A percentile compares a stretch with the other conserved stretches of the same genome.
These are phyloP conservation scores for Magnaporthiopsis poae DNA, from an alignment of 2,329 filamentous ascomycete species.

Conservation along the genomic window DNA sequence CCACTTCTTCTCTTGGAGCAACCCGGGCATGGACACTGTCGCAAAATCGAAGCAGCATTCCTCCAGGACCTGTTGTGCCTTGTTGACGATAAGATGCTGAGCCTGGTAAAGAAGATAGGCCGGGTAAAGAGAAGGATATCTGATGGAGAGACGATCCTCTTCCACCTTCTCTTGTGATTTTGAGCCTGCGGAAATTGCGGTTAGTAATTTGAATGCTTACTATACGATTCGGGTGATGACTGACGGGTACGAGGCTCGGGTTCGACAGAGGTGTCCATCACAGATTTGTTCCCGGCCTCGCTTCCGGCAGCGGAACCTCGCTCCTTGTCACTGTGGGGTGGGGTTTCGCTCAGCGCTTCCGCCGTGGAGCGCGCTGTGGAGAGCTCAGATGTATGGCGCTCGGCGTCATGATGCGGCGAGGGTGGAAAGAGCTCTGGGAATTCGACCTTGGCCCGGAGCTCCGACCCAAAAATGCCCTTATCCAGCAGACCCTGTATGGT, in stretches of 20 bases:
- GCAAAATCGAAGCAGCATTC: constrained; percentile 30
- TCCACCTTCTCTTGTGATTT: constrained; percentile 4
- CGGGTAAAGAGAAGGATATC: constrained; percentile 20
- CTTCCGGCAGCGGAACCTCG: not conserved
- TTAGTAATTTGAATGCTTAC: not conserved
- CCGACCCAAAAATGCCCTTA: constrained; percentile 21
- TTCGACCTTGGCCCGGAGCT: constrained; percentile 22
- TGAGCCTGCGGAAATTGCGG: not conserved
- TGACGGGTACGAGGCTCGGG: not conserved
- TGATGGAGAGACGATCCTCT: no score
- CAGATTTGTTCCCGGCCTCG: not conserved
- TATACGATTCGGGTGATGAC: not conserved
- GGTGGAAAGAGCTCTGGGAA: constrained; percentile 25
- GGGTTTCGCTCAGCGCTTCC: constrained; percentile 20
- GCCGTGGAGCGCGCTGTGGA: constrained; percentile 19
- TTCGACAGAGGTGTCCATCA: no score
- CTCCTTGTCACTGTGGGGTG: not conserved
- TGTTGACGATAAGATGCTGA: constrained; percentile 27
- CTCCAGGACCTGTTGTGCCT: constrained; percentile 26
- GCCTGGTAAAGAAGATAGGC: constrained; percentile 24
- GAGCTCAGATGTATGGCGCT: constrained; percentile 22
- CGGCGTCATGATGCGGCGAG: constrained; percentile 17
- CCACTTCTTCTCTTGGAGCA: constrained; percentile 21
- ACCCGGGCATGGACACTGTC: constrained; percentile 21
- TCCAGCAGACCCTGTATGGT: constrained; percentile 19